Evolutionary conservation across 495 filamentous ascomycete genomes (phyloP), one percentile per base, ranked within the genome.

Genomic region (Letharia columbiana): DNA sequence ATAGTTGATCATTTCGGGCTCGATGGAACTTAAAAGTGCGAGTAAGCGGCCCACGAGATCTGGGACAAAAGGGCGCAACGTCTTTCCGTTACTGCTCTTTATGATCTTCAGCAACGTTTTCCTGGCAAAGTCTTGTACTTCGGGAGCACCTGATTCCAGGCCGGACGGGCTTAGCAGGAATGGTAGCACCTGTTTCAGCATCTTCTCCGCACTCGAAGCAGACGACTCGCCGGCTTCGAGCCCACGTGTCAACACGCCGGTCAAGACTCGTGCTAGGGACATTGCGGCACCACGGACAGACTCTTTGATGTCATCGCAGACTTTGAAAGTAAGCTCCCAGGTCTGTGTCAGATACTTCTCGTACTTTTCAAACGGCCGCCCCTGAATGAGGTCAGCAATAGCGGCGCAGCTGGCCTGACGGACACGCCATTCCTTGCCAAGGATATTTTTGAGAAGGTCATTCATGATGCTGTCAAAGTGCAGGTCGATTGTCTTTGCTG

Each of bases 331-430:
- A 35, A 87, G 83, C 11, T 82, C 79, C 86, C 92, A 96, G 65
- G 97, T 93, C 45, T 91, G 83, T 63, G 86, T 83, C 58, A 96
- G 84, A 70, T 96, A 93, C 52, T 84, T 82, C 68, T 92, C 86
- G 71, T 96, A 97, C 73, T 86, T 88, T 39, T 85, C 83, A 37
- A 93, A 85, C 10, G 84, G 84, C 15, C 87, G 79, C 1, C 90
- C 90, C 66, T 89, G 87, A 31, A 96, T 78, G 8, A 98, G 81
- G 74, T 98, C 93, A 7, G 88, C 85, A 68, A 98, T 87, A 47
- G 94, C 94, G 60, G 88, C 84, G 76, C 95, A 96, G 73, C 90
- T 92, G 31, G 93, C 94, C 73, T 98, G 87, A 62, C 94, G 85
- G 33, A 89, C 88, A 63, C 94, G 83, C 94, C 94, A 98, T 75